A percentile compares a stretch with the other conserved stretches of the same genome.
phyloP scores from a whole-genome alignment of 768 basidiomycete species.

The Boletus fagicola region DNA sequence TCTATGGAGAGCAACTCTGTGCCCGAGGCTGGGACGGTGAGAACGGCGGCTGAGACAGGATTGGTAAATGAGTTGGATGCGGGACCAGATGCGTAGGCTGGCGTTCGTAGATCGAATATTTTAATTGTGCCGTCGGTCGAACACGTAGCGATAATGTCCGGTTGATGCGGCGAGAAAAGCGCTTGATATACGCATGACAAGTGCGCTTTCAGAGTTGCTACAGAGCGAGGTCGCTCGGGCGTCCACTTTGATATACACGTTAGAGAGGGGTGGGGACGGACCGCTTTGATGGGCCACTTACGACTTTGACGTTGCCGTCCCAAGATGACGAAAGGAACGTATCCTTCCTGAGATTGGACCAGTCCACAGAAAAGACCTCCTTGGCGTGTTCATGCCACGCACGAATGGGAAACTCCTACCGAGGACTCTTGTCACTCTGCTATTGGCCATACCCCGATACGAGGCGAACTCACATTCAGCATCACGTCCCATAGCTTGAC shows the following conservation, averaged over 20 bases:
- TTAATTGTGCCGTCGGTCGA: constrained; percentile 85
- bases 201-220: constrained; percentile 82
- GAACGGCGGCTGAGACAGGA: constrained; percentile 65
- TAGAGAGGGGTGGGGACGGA: background rate
- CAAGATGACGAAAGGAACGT: constrained; percentile 85
- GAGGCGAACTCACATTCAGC: constrained; percentile 59
- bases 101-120: constrained; percentile 75
- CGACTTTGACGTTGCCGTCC: constrained; percentile 90
- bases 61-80: constrained; percentile 57
- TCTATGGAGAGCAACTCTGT: constrained; percentile 81
- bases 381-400: constrained; percentile 93
- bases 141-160: constrained; percentile 76
- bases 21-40: constrained; percentile 75
- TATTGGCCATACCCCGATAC: constrained; percentile 8
- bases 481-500: constrained; percentile 88
- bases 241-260: constrained; percentile 62
- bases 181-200: constrained; percentile 85
- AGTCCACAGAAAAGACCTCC: constrained; percentile 92
- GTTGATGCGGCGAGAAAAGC: constrained; percentile 89
- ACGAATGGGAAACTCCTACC: constrained; percentile 82
- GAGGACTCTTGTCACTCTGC: constrained; percentile 32
- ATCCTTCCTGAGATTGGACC: constrained; percentile 92
- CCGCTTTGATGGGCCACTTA: constrained; percentile 38
- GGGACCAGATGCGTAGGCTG: constrained; percentile 54
- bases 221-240: constrained; percentile 74